phyloP scores from a whole-genome alignment of 768 basidiomycete genomes.

The Tricholoma sp. region DNA sequence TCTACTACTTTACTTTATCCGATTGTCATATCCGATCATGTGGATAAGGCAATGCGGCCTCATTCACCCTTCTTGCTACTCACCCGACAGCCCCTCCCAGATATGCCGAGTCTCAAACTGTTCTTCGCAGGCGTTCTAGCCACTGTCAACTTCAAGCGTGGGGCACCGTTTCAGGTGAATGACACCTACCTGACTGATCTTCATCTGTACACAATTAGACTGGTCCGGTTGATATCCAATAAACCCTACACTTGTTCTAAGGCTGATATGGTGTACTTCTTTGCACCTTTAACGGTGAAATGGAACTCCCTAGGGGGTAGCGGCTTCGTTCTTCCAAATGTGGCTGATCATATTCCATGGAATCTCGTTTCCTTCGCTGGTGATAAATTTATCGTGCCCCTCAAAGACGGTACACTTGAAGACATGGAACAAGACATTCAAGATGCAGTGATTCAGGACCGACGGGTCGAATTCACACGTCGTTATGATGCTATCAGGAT shows the following conservation, averaged over 20 bases:
- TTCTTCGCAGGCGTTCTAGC: constrained; percentile 50
- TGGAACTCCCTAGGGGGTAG: constrained; percentile 30
- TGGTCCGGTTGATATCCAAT: constrained; percentile 60
- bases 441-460: constrained; percentile 72
- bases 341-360: constrained; percentile 59
- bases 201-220: constrained; percentile 56
- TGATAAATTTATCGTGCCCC: constrained; percentile 43
- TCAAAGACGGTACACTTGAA: constrained; percentile 34
- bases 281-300: constrained; percentile 49
- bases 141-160: constrained; percentile 38
- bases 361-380: constrained; percentile 48
- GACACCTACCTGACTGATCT: constrained; percentile 42
- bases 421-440: constrained; percentile 40
- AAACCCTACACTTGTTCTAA: constrained; percentile 57
- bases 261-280: constrained; percentile 57
- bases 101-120: constrained; percentile 48
- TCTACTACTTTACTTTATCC: constrained; percentile 45
- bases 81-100: constrained; percentile 62
- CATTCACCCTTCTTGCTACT: constrained; percentile 62
- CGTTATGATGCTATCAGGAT: constrained; percentile 56
- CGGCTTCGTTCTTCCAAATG: constrained; percentile 25
- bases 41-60: constrained; percentile 24
- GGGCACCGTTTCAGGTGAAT: constrained; percentile 45
- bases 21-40: constrained; percentile 39
- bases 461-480: constrained; percentile 70